Base-by-base conservation (phyloP, 2,329 filamentous ascomycete genomes). In the Cordyceps cateniannulata region DNA sequence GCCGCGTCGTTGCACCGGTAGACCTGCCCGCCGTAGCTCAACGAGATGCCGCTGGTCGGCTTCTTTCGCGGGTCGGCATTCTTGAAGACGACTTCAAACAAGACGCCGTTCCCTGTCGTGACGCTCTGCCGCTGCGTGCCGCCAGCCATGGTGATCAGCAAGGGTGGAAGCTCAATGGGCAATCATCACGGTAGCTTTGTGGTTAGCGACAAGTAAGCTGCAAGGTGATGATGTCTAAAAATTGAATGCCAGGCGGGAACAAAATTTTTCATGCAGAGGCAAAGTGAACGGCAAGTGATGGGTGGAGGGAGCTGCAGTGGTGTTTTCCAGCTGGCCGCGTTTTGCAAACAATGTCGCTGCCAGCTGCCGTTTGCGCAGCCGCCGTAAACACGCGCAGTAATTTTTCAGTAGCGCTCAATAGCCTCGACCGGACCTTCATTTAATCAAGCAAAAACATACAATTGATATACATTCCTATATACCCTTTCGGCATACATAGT, bases 401-500 rank as follows among this genome's bases (percentile, higher is more conserved):
- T 4, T 47, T 47, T 10, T n/a, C 4, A n/a, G 35, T n/a, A 20
- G 22, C 18, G 7, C 27, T 3, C 51, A 44, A 18, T 42, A 16
- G 7, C 5, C 2, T 12, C 32, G 10, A 35, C 40, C 40, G 18
- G n/a, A 5, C 40, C 12, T 42, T 4, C 1, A 29, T 65, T 62
- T 47, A 54, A 63, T 56, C 44, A 59, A 48, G 58, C 62, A 32
- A 67, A 70, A 68, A 66, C 69, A 70, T 70, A 73, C 70, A 72
- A 47, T 61, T 60, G 59, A 61, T 56, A 52, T 61, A 61, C 59
- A 61, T 56, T 57, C 59, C 52, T 61, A 51, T 64, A 74, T 51
- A 61, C 59, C 53, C 45, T 47, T 52, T 27, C 35, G 70, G 67
- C 75, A 69, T 76, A 76, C 72, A 75, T 71, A 66, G 67, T 68